Conservation (phyloP, 306 rosid species). For the Vigna reflexopilosa region DNA sequence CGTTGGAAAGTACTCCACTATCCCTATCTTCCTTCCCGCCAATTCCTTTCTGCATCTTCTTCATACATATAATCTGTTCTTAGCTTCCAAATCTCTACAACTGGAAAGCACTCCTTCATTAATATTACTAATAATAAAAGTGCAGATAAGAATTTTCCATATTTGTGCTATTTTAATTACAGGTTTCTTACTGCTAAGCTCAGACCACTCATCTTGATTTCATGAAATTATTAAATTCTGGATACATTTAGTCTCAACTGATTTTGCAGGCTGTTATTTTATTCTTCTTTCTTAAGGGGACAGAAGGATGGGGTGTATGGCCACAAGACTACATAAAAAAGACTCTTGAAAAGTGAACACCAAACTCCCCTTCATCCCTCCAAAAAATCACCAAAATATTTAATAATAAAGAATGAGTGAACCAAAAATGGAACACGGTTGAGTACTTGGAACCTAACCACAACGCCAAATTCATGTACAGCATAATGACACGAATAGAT, state of each 20-base stretch:
- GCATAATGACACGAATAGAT: conserved; percentile 13
- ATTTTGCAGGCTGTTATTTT: neutral
- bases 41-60: neutral
- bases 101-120: neutral
- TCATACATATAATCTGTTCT: neutral
- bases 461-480: neutral
- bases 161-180: neutral
- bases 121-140: neutral
- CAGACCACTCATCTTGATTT: conserved; percentile 16
- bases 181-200: conserved; percentile 4
- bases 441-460: neutral
- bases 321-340: conserved; percentile 10
- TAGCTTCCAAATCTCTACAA: neutral
- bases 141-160: neutral
- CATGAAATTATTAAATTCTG: conserved; percentile 28
- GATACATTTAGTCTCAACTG: neutral
- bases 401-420: neutral
- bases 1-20: neutral
- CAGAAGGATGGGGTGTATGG: neutral
- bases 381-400: neutral
- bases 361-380: conserved; percentile 12
- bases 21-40: neutral
- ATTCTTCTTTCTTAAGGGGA: neutral
- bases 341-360: neutral
- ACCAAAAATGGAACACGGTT: neutral